Percentiles rank a stretch among this genome's conserved stretches.
These are phyloP conservation scores for Colletotrichum eremochloae DNA, from an alignment of 2,329 filamentous ascomycete genomes.

Conservation along the genomic window DNA sequence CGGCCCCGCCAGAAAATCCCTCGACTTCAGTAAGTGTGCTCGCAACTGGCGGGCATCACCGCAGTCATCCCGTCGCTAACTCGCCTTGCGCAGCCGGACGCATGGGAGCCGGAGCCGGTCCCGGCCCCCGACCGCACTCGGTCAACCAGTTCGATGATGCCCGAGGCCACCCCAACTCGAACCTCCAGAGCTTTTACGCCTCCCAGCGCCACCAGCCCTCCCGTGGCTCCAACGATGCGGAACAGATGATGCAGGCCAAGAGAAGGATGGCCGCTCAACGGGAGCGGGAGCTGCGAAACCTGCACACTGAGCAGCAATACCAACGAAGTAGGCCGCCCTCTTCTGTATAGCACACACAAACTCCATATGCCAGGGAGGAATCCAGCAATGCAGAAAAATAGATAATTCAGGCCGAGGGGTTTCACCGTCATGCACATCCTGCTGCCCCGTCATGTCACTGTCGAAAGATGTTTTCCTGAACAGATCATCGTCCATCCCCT, in stretches of 20 bases:
- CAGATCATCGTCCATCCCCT: constrained; percentile 36
- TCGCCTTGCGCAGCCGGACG: constrained; percentile 72
- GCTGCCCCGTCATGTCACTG: constrained; percentile 42
- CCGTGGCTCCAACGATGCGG: constrained; percentile 88
- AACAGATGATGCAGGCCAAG: constrained; percentile 99
- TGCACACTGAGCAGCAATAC: constrained; percentile 99
- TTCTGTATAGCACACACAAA: constrained; percentile 76
- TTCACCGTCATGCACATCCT: constrained; percentile 42
- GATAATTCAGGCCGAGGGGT: constrained; percentile 47
- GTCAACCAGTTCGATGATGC: constrained; percentile 85
- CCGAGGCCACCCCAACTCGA: constrained; percentile 78
- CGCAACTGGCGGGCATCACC: constrained; percentile 42
- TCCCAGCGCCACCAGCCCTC: constrained; percentile 91
- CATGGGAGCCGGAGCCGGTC: constrained; percentile 65
- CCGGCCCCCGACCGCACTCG: constrained; percentile 82
- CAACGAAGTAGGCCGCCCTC: constrained; percentile 96
- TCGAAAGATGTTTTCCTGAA: constrained; percentile 42
- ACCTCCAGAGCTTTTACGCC: constrained; percentile 94
- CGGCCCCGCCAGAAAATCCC: constrained; percentile 47
- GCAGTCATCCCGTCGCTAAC: constrained; percentile 45
- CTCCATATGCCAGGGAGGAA: constrained; percentile 53
- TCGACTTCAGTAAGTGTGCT: constrained; percentile 48
- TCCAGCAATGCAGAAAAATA: constrained; percentile 54
- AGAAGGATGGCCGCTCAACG: constrained; percentile 99
- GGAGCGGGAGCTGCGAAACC: constrained; percentile 98